Conservation (phyloP, 2,329 filamentous ascomycete species). For the Falciphora oryzae region DNA sequence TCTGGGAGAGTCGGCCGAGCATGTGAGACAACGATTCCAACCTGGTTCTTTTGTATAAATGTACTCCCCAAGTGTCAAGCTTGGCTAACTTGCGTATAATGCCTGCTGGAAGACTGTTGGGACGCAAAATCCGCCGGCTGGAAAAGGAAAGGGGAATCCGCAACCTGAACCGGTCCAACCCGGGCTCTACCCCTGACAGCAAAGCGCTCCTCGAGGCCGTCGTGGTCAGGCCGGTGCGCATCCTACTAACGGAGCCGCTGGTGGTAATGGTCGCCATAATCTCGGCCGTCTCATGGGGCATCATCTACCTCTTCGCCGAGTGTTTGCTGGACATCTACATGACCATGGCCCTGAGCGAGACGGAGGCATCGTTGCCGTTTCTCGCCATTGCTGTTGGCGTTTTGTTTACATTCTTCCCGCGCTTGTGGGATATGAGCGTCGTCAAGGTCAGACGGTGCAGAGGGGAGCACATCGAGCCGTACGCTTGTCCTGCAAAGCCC, state of each 20-base stretch:
- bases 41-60: not conserved
- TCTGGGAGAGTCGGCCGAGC: constrained; percentile 39
- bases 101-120: constrained; percentile 24
- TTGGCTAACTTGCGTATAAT: not conserved
- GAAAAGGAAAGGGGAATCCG: constrained; percentile 11
- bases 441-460: constrained; percentile 17
- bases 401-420: constrained; percentile 33
- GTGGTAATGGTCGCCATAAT: constrained; percentile 37
- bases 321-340: constrained; percentile 33
- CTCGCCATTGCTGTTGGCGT: constrained; percentile 34
- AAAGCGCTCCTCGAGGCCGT: constrained; percentile 30
- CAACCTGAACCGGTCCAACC: constrained; percentile 26
- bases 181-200: constrained; percentile 31
- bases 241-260: constrained; percentile 41
- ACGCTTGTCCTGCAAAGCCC: constrained; percentile 2
- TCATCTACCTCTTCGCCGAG: constrained; percentile 45
- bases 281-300: constrained; percentile 34
- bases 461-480: constrained; percentile 18
- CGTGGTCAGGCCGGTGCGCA: constrained; percentile 33
- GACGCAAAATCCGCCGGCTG: constrained; percentile 15
- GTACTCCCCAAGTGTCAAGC: not conserved
- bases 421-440: constrained; percentile 31
- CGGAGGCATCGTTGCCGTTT: constrained; percentile 33
- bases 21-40: constrained; percentile 13
- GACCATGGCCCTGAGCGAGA: constrained; percentile 26